Base-by-base conservation (phyloP, 192 early-diverging fungal genomes). In the Backusella luteola region DNA sequence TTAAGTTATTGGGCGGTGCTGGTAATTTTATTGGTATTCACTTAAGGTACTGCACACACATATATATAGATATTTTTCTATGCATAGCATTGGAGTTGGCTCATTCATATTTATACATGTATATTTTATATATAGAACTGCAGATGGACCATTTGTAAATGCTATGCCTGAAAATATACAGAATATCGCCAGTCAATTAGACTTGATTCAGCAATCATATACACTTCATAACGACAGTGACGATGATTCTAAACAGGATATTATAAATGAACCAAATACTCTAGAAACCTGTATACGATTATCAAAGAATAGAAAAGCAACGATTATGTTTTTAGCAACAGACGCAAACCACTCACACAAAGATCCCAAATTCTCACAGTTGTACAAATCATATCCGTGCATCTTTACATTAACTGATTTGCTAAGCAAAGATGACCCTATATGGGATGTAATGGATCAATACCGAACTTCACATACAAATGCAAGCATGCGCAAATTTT, bases 271-370 rank as follows among this genome's bases (percentile, higher is more conserved):
- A 29, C 12, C 56, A 63, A 63, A 63, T 4, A 63, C 23, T 63
- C 12, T 63, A 26, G 9, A 63, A 63, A 34, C 6, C n/a, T 78
- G 76, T 56, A 14, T 75, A 12, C 17, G 12, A 12, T 39, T 76
- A 9, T 70, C 76, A 59, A 69, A 66, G 19, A 41, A 46, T 23
- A 59, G 66, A 8, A 35, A 79, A 3, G 36, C 66, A 3, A 82
- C 81, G 0, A 63, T 86, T 21, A 80, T 88, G 8, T 88, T 87
- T 66, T 79, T 88, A 49, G 87, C 87, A 19, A 88, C 87, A 3
- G 87, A 88, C 26, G 80, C 84, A 1, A 80, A 69, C 9, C 39
- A 70, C 2, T 86, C 88, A 23, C 74, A 82, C 12, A 67, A 44
- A 0, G 85, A 86, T 67, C 75, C 72, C 1, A 78, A 80, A 34